Evolutionary conservation across 768 basidiomycete species (phyloP).

Genomic region (Erythrobasidium yunnanense): DNA sequence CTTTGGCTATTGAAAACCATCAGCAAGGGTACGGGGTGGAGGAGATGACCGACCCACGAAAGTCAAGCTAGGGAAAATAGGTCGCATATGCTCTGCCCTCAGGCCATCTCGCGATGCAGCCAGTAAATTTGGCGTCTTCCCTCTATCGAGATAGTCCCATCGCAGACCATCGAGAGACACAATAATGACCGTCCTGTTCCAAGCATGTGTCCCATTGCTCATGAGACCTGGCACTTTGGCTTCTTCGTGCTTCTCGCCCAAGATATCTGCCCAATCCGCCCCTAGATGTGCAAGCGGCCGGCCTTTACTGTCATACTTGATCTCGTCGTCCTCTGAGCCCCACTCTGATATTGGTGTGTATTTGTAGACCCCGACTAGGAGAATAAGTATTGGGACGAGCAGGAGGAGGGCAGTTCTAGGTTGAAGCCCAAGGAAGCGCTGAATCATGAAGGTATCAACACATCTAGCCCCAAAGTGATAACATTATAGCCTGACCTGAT

Average conservation of each 20-base stretch:
- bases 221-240: background rate
- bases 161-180: conserved; percentile 82
- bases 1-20: background rate
- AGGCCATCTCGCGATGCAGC: conserved; percentile 69
- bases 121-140: conserved; percentile 69
- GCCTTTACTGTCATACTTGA: too few species aligned
- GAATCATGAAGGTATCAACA: too few species aligned
- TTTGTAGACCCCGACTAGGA: background rate
- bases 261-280: too few species aligned
- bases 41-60: conserved; percentile 44
- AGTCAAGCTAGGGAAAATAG: conserved; percentile 80
- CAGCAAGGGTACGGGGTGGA: background rate
- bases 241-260: too few species aligned
- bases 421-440: background rate
- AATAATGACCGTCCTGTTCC: conserved; percentile 49
- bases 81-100: conserved; percentile 74
- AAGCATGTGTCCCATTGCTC: conserved; percentile 1
- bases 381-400: background rate
- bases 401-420: background rate
- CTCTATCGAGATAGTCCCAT: conserved; percentile 76
- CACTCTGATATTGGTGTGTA: too few species aligned
- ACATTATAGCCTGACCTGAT: too few species aligned
- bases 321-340: too few species aligned
- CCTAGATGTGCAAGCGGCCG: too few species aligned
- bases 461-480: too few species aligned